A percentile compares a stretch with the other conserved stretches of the same genome.
phyloP scores from a whole-genome alignment of 2,329 filamentous ascomycete genomes.

The Falciphora oryzae region DNA sequence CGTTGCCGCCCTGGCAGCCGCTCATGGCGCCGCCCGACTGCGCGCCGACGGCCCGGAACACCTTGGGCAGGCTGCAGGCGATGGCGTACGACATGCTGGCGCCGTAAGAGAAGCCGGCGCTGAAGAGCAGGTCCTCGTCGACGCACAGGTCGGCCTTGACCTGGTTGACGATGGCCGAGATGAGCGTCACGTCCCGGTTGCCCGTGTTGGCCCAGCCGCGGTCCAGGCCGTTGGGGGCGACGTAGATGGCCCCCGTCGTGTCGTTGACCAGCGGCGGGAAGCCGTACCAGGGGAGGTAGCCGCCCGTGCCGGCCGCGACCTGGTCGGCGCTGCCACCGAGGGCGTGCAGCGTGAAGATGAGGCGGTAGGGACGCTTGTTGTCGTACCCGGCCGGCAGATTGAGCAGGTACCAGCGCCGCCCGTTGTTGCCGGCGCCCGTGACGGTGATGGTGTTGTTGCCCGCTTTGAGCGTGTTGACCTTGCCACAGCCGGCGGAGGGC shows the following conservation, averaged over 20 bases:
- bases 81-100: conserved; percentile 36
- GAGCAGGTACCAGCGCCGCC: conserved; percentile 1
- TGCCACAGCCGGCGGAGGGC: conserved; percentile 3
- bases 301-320: conserved; percentile 26
- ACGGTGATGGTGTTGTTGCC: conserved; percentile 1
- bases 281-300: conserved; percentile 30
- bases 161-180: conserved; percentile 30
- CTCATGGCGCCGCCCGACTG: conserved; percentile 2
- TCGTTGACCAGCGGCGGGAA: conserved; percentile 28
- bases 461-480: background rate
- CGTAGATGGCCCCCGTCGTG: conserved; percentile 29
- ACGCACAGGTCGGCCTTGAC: conserved; percentile 35
- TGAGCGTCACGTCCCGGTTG: conserved; percentile 35
- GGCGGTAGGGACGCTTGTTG: conserved; percentile 28
- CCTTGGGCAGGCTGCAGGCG: conserved; percentile 32
- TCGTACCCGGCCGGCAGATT: conserved; percentile 24
- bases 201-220: conserved; percentile 36
- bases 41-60: conserved; percentile 30
- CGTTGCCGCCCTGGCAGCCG: conserved; percentile 5
- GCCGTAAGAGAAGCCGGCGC: conserved; percentile 38
- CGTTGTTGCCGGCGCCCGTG: background rate
- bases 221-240: conserved; percentile 36
- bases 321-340: conserved; percentile 32
- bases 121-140: conserved; percentile 33
- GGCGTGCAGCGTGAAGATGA: conserved; percentile 38